phyloP scores from a whole-genome alignment of 148 eudicot genomes.

The Persicaria tinctoria region DNA sequence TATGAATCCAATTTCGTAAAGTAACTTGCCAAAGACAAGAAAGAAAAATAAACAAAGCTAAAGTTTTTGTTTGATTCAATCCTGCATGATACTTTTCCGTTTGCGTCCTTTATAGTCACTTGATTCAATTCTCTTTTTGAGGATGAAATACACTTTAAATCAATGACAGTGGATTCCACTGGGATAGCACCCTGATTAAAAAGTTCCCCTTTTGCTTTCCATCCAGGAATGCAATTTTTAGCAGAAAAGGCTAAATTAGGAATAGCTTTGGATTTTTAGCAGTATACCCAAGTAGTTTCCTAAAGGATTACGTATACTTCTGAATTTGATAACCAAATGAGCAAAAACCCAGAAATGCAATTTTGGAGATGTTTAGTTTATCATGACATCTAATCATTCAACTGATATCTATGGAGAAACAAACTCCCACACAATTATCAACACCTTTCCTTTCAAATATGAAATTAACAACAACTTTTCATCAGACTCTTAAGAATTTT shows the following conservation, averaged over 20 bases:
- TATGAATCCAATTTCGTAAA: background rate
- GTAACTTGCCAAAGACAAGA: background rate
- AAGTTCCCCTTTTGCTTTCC: background rate
- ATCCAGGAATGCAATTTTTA: background rate
- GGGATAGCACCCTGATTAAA: constrained; percentile 3
- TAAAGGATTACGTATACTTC: background rate
- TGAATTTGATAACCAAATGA: background rate
- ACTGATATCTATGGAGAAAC: background rate
- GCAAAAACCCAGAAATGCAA: background rate
- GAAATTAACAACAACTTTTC: background rate
- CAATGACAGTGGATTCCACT: constrained; percentile 3
- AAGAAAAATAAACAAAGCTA: background rate
- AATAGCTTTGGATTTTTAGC: background rate
- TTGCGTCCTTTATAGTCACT: background rate
- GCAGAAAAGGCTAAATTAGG: no score
- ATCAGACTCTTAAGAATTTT: background rate
- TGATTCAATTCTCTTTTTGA: background rate
- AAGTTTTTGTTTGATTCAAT: background rate
- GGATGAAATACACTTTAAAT: background rate
- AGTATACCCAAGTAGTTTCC: background rate
- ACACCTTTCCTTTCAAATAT: background rate
- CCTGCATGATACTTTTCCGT: background rate
- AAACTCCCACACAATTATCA: background rate
- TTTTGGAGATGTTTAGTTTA: background rate
- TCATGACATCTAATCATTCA: constrained; percentile 1